phyloP scores from a whole-genome alignment of 2,329 filamentous ascomycete species.

The Cladosporium sp. region DNA sequence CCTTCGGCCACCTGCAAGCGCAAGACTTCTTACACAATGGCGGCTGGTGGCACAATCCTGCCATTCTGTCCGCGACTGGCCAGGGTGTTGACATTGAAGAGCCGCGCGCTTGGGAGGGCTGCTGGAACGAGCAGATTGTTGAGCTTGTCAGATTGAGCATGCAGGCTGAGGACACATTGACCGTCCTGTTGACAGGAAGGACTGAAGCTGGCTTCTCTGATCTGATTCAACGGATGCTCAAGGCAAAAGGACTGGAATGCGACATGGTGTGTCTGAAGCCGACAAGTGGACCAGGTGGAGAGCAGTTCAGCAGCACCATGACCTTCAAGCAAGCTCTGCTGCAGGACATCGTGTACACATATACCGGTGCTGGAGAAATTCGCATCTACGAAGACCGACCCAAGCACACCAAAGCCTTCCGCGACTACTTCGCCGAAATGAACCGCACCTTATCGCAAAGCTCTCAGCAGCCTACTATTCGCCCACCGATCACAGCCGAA shows the following conservation, averaged over 20 bases:
- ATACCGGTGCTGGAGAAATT: conserved; percentile 78
- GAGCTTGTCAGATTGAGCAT: conserved; percentile 77
- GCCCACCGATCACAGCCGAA: conserved; percentile 70
- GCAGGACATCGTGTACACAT: conserved; percentile 78
- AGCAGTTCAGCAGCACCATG: conserved; percentile 81
- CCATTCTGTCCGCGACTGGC: conserved; percentile 82
- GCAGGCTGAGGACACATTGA: conserved; percentile 79
- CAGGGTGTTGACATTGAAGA: conserved; percentile 81
- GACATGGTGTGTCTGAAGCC: conserved; percentile 90
- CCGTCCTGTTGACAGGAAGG: conserved; percentile 83
- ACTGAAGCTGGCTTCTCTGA: conserved; percentile 74
- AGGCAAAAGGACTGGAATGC: conserved; percentile 77
- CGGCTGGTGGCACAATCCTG: conserved; percentile 95
- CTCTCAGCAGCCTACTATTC: conserved; percentile 46
- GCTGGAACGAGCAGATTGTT: conserved; percentile 92
- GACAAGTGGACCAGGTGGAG: conserved; percentile 72
- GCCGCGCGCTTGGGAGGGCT: conserved; percentile 79
- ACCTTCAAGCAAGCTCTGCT: conserved; percentile 88
- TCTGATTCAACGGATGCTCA: conserved; percentile 77
- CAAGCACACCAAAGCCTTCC: conserved; percentile 75
- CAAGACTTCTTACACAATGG: conserved; percentile 77
- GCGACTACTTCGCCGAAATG: conserved; percentile 77
- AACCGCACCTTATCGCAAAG: conserved; percentile 59
- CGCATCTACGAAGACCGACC: conserved; percentile 65
- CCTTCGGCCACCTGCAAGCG: conserved; percentile 73